Percentiles rank a stretch among this genome's conserved stretches.
These are phyloP conservation scores for Talaromyces sp. DNA, from an alignment of 2,329 filamentous ascomycete genomes.

Conservation along the genomic window DNA sequence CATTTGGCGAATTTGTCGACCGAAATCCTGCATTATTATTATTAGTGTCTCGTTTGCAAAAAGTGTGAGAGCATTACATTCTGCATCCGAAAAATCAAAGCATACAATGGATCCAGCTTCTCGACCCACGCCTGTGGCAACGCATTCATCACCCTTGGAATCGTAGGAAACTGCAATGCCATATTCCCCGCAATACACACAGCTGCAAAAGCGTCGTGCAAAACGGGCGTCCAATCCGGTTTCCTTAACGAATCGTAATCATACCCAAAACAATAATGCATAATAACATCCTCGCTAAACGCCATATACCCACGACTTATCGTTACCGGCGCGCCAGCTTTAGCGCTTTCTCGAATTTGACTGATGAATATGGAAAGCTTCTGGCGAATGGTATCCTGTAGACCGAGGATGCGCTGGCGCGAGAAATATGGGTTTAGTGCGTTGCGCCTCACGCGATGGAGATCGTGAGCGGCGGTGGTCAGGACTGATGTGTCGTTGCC, in stretches of 20 bases:
- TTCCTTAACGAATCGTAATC: constrained; percentile 7
- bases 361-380: neutral
- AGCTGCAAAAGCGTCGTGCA: constrained; percentile 2
- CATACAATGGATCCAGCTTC: constrained; percentile 6
- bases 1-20: constrained; percentile 1
- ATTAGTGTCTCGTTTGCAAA: neutral
- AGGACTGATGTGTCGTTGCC: neutral
- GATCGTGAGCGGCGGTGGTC: neutral
- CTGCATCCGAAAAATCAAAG: constrained; percentile 5
- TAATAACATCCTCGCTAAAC: constrained; percentile 7
- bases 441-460: constrained; percentile 3
- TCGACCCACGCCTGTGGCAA: constrained; percentile 1
- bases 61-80: neutral
- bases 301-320: constrained; percentile 4
- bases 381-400: constrained; percentile 1
- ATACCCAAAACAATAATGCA: constrained; percentile 8
- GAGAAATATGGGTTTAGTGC: constrained; percentile 8
- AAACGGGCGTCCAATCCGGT: neutral
- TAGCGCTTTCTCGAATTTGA: neutral
- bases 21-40: neutral
- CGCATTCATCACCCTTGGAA: constrained; percentile 5
- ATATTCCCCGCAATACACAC: constrained; percentile 1
- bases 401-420: neutral
- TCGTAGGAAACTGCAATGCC: constrained; percentile 4
- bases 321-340: neutral